Conservation (phyloP, 352 stramenopile species). For the Pythium utonaiense region DNA sequence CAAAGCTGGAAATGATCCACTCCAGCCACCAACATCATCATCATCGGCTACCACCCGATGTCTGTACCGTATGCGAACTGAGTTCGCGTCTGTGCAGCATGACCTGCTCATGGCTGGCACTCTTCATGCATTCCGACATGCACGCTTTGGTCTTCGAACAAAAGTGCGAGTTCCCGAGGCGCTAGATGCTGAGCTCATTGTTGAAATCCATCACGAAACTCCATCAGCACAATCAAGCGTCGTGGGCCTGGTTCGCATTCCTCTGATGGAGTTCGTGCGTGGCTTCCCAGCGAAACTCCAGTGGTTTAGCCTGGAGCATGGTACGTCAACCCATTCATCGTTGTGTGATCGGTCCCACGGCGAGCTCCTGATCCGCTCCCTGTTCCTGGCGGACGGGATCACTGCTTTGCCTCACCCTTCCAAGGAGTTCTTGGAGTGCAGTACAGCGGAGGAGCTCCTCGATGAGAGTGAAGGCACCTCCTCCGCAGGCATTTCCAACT, state of each 20-base stretch:
- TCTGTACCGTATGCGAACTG: constrained; percentile 45
- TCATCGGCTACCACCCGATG: neutral
- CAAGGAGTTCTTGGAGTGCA: constrained; percentile 25
- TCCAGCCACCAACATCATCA: neutral
- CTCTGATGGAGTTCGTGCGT: constrained; percentile 50
- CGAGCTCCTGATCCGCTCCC: constrained; percentile 43
- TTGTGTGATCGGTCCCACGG: constrained; percentile 28
- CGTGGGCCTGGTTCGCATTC: constrained; percentile 32
- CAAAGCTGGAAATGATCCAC: neutral
- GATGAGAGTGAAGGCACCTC: constrained; percentile 7
- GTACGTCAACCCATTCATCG: neutral
- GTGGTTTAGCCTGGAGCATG: constrained; percentile 40
- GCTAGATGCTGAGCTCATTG: constrained; percentile 32
- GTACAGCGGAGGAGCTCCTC: constrained; percentile 42
- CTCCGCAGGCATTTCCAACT: neutral
- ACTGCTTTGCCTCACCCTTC: constrained; percentile 41
- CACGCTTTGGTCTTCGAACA: constrained; percentile 35
- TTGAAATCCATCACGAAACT: constrained; percentile 45
- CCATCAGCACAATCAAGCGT: constrained; percentile 20
- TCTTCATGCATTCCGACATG: constrained; percentile 41
- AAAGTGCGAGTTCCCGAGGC: constrained; percentile 49
- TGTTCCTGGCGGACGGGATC: constrained; percentile 60
- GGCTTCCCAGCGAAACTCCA: constrained; percentile 59
- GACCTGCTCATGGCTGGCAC: constrained; percentile 45
- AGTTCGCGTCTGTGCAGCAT: constrained; percentile 41